These are phyloP conservation scores for Coccomyxa subellipsoidea DNA, from an alignment of 163 green algal genomes.

Conservation along the genomic window DNA sequence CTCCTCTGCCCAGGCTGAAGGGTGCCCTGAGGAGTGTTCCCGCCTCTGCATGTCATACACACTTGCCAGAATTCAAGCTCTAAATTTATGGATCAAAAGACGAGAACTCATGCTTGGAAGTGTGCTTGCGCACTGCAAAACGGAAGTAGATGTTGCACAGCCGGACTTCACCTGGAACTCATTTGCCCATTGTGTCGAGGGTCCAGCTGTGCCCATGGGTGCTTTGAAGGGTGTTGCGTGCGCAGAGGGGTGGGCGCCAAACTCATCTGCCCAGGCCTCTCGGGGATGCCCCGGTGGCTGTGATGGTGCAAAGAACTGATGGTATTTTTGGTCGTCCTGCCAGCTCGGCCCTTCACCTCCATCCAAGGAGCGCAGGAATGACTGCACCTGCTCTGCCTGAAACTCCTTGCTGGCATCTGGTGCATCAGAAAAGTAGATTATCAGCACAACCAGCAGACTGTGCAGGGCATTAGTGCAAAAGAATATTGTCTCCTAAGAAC, in stretches of 20 bases:
- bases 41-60: too few relatives aligned
- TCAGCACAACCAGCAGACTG: too few relatives aligned
- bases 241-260: neutral
- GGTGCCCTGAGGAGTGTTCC: neutral
- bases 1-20: neutral
- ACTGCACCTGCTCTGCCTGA: neutral
- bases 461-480: too few relatives aligned
- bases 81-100: too few relatives aligned
- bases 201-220: neutral
- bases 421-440: too few relatives aligned
- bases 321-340: neutral
- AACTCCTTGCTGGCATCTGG: neutral
- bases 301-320: neutral
- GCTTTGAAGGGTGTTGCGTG: neutral
- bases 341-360: neutral
- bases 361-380: neutral
- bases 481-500: too few relatives aligned
- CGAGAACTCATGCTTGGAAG: too few relatives aligned
- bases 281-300: neutral
- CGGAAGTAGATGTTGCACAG: too few relatives aligned
- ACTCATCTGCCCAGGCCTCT: constrained; percentile 16
- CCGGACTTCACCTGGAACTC: neutral
- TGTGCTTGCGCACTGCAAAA: too few relatives aligned
- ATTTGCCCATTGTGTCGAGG: neutral
- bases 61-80: too few relatives aligned